phyloP scores from a whole-genome alignment of 2,329 filamentous ascomycete species.

The Aspergillus melleus region DNA sequence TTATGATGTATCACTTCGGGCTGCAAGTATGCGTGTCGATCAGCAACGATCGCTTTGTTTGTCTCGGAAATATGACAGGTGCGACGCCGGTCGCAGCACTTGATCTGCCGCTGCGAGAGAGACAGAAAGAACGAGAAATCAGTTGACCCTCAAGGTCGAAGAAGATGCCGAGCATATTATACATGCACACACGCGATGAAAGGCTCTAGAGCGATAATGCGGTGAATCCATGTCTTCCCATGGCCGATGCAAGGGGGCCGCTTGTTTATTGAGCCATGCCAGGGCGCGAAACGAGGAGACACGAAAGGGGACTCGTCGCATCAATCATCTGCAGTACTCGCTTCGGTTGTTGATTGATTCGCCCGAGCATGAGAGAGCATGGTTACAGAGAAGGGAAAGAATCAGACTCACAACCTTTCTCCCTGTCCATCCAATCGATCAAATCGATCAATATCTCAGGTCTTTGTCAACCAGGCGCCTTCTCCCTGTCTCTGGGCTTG shows the following conservation, averaged over 20 bases:
- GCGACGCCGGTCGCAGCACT: conserved; percentile 10
- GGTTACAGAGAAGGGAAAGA: not conserved
- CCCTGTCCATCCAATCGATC: conserved; percentile 5
- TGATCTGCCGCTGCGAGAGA: not conserved
- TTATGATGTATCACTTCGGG: conserved; percentile 8
- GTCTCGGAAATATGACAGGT: conserved; percentile 15
- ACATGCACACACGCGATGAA: not conserved
- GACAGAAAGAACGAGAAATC: not conserved
- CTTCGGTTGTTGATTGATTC: not conserved
- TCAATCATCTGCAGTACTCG: not conserved
- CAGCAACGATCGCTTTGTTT: conserved; percentile 5
- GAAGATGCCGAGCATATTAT: not conserved
- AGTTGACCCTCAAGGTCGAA: not conserved
- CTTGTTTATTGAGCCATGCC: conserved; percentile 9
- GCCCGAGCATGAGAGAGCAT: not conserved
- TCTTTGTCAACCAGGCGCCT: not conserved
- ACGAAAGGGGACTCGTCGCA: conserved; percentile 2
- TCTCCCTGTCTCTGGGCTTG: not conserved
- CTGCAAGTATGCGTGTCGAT: conserved; percentile 8
- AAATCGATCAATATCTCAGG: conserved; percentile 1
- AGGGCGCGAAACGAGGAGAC: conserved; percentile 16
- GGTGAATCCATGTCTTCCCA: conserved; percentile 5
- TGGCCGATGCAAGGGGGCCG: conserved; percentile 16
- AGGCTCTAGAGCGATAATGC: not conserved
- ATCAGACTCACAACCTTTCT: conserved; percentile 1